Base-by-base conservation (phyloP, 192 early-diverging fungal species). In the Oehlia diaphana region DNA sequence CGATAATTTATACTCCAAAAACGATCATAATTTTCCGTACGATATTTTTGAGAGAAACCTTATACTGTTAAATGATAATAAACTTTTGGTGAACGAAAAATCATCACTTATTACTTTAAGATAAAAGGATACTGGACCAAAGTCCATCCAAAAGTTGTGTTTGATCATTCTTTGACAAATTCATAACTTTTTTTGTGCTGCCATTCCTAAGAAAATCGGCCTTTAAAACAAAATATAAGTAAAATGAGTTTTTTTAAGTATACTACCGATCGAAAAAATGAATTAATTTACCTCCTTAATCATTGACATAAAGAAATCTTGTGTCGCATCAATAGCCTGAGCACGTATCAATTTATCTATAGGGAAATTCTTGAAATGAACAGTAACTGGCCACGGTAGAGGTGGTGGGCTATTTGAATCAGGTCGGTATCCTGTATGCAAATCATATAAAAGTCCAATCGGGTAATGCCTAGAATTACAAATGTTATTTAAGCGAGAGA, bases 381-480 rank as follows among this genome's bases (percentile, higher is more conserved):
- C 80, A 12, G 88, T 94, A 19, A 96, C 83, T 5, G 87, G 79
- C 95, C 95, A 96, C 12, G 95, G 95, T 31, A 93, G 49, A 31
- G 84, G 63, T 23, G 75, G 75, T 10, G 86, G 80, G 61, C 81
- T 82, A 53, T 85, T 80, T 66, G 80, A 65, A 70, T 69, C 63
- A 28, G 72, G n/a, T 35, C 74, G 77, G 68, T 83, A 76, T 28
- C 82, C 77, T 64, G 84, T 85, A 81, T 86, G 84, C 71, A 93
- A 87, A 77, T 96, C 95, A 80, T 92, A 93, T 14, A 96, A 83
- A 2, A 96, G 88, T 4, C 94, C 95, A 37, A 95, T 86, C n/a
- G 95, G 95, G 81, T 93, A 94, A 79, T 96, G 95, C 93, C 93
- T 93, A 49, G 92, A 94, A 80, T 96, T 94, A 91, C 93, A 92